phyloP scores from a whole-genome alignment of 2,329 filamentous ascomycete genomes.

The Fusarium tricinctum region DNA sequence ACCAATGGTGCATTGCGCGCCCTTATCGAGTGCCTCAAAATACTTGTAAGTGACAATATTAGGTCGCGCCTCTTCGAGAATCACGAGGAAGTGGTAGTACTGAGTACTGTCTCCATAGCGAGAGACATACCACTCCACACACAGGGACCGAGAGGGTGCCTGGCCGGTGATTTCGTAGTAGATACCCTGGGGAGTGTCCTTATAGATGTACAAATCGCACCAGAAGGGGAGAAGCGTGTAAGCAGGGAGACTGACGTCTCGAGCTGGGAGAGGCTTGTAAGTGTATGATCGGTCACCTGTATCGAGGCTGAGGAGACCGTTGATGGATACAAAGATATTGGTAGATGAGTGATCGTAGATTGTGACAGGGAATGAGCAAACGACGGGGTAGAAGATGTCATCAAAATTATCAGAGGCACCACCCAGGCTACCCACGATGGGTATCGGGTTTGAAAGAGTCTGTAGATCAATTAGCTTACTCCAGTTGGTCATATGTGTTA shows the following conservation, averaged over 20 bases:
- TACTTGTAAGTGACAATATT: constrained; percentile 16
- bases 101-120: constrained; percentile 8
- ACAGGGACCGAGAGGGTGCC: constrained; percentile 1
- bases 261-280: constrained; percentile 2
- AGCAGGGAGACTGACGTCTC: neutral
- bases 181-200: constrained; percentile 8
- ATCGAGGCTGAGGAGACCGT: constrained; percentile 5
- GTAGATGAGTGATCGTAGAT: neutral
- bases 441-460: constrained; percentile 9
- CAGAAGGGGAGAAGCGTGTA: constrained; percentile 8
- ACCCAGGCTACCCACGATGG: constrained; percentile 2
- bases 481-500: rapidly evolving
- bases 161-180: constrained; percentile 9
- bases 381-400: constrained; percentile 2
- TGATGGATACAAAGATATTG: constrained; percentile 8
- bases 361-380: constrained; percentile 2
- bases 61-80: constrained; percentile 6
- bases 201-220: constrained; percentile 12
- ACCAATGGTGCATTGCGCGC: constrained; percentile 7
- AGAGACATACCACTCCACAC: constrained; percentile 14
- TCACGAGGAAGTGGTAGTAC: constrained; percentile 11
- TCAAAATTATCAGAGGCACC: constrained; percentile 6
- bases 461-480: neutral
- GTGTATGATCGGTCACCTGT: neutral
- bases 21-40: constrained; percentile 8